A percentile compares a stretch with the other conserved stretches of the same genome.
These are phyloP conservation scores for Misopates orontium DNA, from an alignment of 257 asterid genomes.

Conservation along the genomic window DNA sequence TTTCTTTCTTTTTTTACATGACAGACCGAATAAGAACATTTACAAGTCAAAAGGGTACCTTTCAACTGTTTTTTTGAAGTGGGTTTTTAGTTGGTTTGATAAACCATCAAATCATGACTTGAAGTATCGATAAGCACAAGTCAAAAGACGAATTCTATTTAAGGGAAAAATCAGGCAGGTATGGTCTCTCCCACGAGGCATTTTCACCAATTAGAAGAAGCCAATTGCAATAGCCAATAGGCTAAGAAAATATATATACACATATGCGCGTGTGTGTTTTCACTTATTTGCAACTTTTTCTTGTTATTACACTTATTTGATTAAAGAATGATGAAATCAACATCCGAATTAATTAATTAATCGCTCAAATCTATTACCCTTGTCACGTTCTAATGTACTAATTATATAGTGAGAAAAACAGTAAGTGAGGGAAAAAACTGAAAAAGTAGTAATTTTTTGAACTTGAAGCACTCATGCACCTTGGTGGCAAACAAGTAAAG, in stretches of 20 bases:
- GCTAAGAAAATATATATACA: neutral
- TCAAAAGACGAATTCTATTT: neutral
- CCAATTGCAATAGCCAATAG: neutral
- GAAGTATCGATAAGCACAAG: neutral
- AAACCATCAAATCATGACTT: constrained; percentile 17
- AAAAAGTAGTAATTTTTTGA: neutral
- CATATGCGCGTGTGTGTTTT: neutral
- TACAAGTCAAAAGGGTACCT: neutral
- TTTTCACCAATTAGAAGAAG: constrained; percentile 5
- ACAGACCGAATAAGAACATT: neutral
- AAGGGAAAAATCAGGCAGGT: constrained; percentile 1
- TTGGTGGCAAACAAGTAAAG: constrained; percentile 7
- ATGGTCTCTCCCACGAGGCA: neutral
- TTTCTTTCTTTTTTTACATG: neutral
- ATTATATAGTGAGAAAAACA: too few species aligned
- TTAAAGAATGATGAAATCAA: too few species aligned
- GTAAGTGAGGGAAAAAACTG: neutral
- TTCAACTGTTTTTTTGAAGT: neutral
- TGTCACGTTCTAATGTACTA: neutral
- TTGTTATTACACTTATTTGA: neutral
- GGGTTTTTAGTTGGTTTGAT: neutral
- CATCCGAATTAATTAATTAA: too few species aligned
- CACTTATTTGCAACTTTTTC: neutral
- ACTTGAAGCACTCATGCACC: constrained; percentile 14
- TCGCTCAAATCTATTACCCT: neutral